phyloP scores from a whole-genome alignment of 2,329 filamentous ascomycete species.

The Talaromyces islandicus region DNA sequence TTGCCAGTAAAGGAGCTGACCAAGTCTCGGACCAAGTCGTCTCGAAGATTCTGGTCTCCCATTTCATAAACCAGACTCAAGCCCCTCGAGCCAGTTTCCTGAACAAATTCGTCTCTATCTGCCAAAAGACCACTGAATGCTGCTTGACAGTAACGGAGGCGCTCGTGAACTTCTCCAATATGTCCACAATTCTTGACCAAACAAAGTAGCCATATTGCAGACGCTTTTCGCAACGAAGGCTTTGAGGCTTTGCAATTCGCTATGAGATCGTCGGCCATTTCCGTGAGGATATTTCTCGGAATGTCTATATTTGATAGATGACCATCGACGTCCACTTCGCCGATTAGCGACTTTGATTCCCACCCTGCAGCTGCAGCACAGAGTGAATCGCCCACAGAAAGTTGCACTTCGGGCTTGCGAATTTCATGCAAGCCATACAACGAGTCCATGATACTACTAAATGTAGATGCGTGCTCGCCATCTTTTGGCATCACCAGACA shows the following conservation, averaged over 20 bases:
- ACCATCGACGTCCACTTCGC: constrained; percentile 68
- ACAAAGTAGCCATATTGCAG: constrained; percentile 91
- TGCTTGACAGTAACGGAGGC: constrained; percentile 71
- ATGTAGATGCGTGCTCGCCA: constrained; percentile 24
- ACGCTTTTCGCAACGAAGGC: constrained; percentile 82
- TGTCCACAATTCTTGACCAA: constrained; percentile 86
- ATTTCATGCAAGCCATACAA: constrained; percentile 77
- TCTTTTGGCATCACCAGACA: constrained; percentile 47
- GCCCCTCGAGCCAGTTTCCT: constrained; percentile 89
- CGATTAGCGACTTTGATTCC: constrained; percentile 71
- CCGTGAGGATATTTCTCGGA: constrained; percentile 39
- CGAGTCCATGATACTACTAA: constrained; percentile 54
- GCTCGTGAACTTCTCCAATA: constrained; percentile 64
- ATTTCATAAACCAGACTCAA: constrained; percentile 91
- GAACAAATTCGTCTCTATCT: constrained; percentile 86
- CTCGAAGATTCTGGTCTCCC: constrained; percentile 72
- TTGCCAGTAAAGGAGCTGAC: constrained; percentile 79
- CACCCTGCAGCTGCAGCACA: constrained; percentile 72
- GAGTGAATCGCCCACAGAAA: constrained; percentile 83
- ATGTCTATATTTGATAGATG: constrained; percentile 35
- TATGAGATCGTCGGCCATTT: constrained; percentile 66
- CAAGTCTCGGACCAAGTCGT: constrained; percentile 78
- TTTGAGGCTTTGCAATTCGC: constrained; percentile 76
- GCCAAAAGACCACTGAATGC: constrained; percentile 84
- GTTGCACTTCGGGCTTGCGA: constrained; percentile 80